Evolutionary conservation across 805 yeast genomes (phyloP), one percentile per base, ranked within the genome.

Genomic region (Candida manassasensis): DNA sequence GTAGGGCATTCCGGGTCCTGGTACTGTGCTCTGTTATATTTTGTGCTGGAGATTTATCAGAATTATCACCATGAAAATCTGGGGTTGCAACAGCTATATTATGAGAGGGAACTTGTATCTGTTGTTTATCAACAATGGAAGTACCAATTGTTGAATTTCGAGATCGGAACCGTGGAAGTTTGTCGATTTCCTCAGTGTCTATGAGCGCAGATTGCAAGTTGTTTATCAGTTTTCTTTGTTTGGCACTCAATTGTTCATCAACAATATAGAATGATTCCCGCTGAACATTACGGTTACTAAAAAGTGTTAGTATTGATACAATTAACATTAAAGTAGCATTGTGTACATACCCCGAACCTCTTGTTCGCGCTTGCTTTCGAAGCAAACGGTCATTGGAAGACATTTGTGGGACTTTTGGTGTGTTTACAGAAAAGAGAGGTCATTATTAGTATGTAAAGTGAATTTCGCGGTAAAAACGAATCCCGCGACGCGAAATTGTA

Each of bases 281-380:
- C 12, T 34, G 31, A 5, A 34, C 15, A 34, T 15, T 21, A 19
- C 35, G 19, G 11, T 3, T 29, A 14, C 32, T 29, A 26, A 27
- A 25, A 30, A 19, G 21, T 30, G 21, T 19, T 21, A 19, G 21
- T 21, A 13, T 6, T 21, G 9, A 8, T 26, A 12, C n/a, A 26
- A 26, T 8, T 13, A 26, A n/a, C 7, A 7, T n/a, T n/a, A 9
- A 9, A 8, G 15, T n/a, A 26, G 28, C 27, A 28, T 17, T 21
- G 32, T 12, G 13, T 19, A 62, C 72, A 46, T 66, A 64, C 71
- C 67, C 71, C 15, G 69, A 57, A 16, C 72, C 72, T 31, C 71
- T 50, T 18, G 57, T 46, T 21, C 71, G 50, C 26, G 65, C 49
- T 39, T 63, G 27, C 27, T 24, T 24, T 24, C 27, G 7, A 24